These are phyloP conservation scores for Sugiyamaella sp. DNA, from an alignment of 1,139 yeast species.

Conservation along the genomic window DNA sequence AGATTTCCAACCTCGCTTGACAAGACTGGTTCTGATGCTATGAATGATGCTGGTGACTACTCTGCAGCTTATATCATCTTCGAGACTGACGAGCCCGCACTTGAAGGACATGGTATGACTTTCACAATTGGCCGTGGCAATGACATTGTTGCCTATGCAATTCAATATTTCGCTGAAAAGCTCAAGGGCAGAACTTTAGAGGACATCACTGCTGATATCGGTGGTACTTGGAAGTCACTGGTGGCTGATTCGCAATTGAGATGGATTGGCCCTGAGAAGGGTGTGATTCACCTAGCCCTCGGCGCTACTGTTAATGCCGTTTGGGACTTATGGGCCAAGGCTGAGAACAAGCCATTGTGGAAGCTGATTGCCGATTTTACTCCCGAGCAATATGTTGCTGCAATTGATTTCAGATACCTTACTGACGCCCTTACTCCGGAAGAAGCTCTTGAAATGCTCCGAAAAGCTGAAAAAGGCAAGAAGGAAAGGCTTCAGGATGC, in stretches of 20 bases:
- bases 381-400: conserved; percentile 49
- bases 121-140: conserved; percentile 44
- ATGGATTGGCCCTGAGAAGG: conserved; percentile 49
- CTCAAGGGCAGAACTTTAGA: conserved; percentile 40
- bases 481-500: conserved; percentile 43
- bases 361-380: conserved; percentile 45
- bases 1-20: conserved; percentile 46
- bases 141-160: conserved; percentile 41
- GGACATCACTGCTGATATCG: conserved; percentile 43
- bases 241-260: conserved; percentile 46
- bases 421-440: conserved; percentile 48
- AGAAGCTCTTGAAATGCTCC: conserved; percentile 44
- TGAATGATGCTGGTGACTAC: conserved; percentile 44
- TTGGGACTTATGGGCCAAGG: conserved; percentile 49
- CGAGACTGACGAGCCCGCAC: conserved; percentile 33
- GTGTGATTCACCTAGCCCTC: conserved; percentile 45
- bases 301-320: conserved; percentile 45
- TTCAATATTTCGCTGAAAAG: conserved; percentile 41
- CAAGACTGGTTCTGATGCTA: conserved; percentile 46
- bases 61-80: conserved; percentile 41
- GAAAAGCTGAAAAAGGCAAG: conserved; percentile 41
- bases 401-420: conserved; percentile 49
- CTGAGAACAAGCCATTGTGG: conserved; percentile 46
- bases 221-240: conserved; percentile 46
- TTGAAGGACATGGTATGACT: conserved; percentile 42